Conservation (phyloP, 345 rosid genomes). For the Anacardium occidentale region DNA sequence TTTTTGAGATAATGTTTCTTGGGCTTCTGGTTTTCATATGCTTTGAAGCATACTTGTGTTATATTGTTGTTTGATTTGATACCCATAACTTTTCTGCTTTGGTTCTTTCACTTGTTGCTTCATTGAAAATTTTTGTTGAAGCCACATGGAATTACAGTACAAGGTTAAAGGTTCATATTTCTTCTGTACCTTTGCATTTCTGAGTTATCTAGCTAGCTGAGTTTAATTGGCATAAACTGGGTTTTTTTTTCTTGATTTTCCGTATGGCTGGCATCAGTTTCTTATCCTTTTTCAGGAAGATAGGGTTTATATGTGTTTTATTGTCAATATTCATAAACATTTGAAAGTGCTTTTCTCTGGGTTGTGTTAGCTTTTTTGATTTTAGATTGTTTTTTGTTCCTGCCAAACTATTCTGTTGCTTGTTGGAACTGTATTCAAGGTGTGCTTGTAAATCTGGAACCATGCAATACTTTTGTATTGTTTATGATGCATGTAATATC, state of each 20-base stretch:
- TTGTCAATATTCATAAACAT: background rate
- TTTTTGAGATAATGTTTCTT: constrained; percentile 1
- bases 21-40: constrained; percentile 11
- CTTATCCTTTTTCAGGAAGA: background rate
- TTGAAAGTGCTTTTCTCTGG: background rate
- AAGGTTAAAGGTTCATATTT: background rate
- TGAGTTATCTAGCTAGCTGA: constrained; percentile 5
- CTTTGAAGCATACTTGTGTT: constrained; percentile 9
- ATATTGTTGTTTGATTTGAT: constrained; percentile 6
- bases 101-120: background rate
- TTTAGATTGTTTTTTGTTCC: background rate
- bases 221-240: background rate
- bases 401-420: background rate
- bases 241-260: background rate
- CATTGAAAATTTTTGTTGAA: background rate
- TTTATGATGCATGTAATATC: background rate
- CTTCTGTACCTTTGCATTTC: background rate
- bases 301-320: background rate
- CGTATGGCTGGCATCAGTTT: background rate
- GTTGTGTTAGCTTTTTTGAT: background rate
- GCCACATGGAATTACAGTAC: background rate
- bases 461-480: background rate
- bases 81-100: background rate
- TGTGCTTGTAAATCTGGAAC: background rate
- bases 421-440: constrained; percentile 1